These are phyloP conservation scores for Pythium folliculosum DNA, from an alignment of 352 stramenopile species.

Conservation along the genomic window DNA sequence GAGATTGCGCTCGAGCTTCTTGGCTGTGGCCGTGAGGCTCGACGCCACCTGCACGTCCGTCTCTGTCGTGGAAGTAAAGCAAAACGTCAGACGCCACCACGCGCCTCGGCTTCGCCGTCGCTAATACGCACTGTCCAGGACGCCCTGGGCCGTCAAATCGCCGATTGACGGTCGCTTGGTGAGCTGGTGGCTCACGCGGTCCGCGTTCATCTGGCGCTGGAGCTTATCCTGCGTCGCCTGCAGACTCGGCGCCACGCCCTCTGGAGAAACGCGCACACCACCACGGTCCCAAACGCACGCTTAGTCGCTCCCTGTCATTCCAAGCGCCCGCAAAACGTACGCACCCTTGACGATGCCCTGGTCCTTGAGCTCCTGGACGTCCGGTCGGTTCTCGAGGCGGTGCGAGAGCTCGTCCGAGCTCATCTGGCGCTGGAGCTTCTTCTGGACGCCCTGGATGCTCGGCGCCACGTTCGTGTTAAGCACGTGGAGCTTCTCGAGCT, in stretches of 20 bases:
- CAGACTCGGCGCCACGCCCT: slow-evolving; percentile 72
- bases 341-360: slow-evolving; percentile 64
- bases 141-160: slow-evolving; percentile 58
- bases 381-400: slow-evolving; percentile 62
- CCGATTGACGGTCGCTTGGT: slow-evolving; percentile 64
- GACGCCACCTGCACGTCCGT: slow-evolving; percentile 58
- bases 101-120: background rate
- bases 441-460: slow-evolving; percentile 68
- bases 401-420: slow-evolving; percentile 74
- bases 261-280: slow-evolving; percentile 11
- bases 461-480: slow-evolving; percentile 56
- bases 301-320: background rate
- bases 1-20: slow-evolving; percentile 77
- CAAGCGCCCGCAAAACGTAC: background rate
- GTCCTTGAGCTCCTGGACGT: slow-evolving; percentile 76
- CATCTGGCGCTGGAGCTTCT: slow-evolving; percentile 74
- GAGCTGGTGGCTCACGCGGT: slow-evolving; percentile 76
- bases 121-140: slow-evolving; percentile 50
- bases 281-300: background rate
- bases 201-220: slow-evolving; percentile 69
- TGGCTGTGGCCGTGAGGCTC: slow-evolving; percentile 67
- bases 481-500: slow-evolving; percentile 52
- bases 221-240: slow-evolving; percentile 82
- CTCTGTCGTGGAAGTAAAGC: slow-evolving; percentile 28
- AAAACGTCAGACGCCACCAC: background rate